phyloP scores from a whole-genome alignment of 75 land plant genomes.

The Chamaecyparis obtusa region DNA sequence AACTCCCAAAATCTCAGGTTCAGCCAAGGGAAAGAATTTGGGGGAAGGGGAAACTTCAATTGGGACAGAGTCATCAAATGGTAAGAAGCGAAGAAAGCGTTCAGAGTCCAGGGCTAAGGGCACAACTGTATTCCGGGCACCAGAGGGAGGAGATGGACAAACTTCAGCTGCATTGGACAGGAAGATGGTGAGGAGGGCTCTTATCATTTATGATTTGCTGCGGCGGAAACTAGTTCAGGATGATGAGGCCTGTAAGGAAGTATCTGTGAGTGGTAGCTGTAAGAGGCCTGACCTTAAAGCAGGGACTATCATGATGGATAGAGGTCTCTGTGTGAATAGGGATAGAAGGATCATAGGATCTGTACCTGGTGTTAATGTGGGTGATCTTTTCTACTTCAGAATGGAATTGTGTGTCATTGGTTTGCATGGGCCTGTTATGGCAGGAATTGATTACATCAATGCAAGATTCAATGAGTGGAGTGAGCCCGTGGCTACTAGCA shows the following conservation, averaged over 20 bases:
- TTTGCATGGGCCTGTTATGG: constrained; percentile 56
- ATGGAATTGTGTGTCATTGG: constrained; percentile 69
- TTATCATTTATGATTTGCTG: constrained; percentile 43
- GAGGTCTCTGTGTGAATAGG: constrained; percentile 34
- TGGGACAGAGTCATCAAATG: neutral
- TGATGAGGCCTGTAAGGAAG: constrained; percentile 37
- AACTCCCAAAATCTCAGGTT: neutral
- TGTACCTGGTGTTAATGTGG: constrained; percentile 65
- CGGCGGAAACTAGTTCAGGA: constrained; percentile 53
- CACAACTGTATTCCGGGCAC: neutral
- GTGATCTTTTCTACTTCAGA: constrained; percentile 68
- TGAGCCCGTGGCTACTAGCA: constrained; percentile 55
- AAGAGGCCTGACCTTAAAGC: constrained; percentile 43
- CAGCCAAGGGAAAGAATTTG: neutral
- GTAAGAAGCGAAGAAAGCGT: neutral
- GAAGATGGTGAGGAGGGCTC: constrained; percentile 37
- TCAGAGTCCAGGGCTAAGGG: neutral
- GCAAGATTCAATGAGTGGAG: constrained; percentile 28
- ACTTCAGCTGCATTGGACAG: constrained; percentile 8
- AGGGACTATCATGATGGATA: constrained; percentile 31
- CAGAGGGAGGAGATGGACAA: neutral
- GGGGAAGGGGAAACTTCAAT: neutral
- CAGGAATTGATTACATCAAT: constrained; percentile 68
- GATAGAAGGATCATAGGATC: constrained; percentile 29
- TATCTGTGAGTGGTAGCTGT: constrained; percentile 13